Evolutionary conservation across 352 stramenopile species (phyloP).

Genomic region (Phytopythium montanum): DNA sequence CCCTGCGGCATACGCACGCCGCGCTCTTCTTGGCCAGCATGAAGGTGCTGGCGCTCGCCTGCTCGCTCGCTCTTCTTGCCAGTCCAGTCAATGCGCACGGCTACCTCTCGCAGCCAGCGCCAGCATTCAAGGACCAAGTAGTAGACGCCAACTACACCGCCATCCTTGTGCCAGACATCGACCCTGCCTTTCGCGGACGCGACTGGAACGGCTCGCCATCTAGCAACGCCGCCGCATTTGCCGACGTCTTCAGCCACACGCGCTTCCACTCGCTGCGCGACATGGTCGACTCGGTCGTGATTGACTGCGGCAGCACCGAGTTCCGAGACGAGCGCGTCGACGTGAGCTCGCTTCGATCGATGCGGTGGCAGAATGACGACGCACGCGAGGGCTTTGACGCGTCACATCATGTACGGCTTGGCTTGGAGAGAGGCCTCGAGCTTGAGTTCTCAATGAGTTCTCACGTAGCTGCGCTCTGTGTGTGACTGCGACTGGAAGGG

Average conservation of each 20-base stretch:
- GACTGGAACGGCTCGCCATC: conserved; percentile 28
- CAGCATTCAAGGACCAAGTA: conserved; percentile 23
- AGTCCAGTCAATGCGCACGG: conserved; percentile 14
- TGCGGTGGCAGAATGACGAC: conserved; percentile 51
- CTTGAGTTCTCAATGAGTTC: background rate
- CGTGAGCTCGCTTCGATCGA: conserved; percentile 27
- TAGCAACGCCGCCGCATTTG: conserved; percentile 27
- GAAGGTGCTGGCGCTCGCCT: background rate
- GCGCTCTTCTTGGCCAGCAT: background rate
- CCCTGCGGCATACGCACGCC: background rate
- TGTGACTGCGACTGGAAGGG: conserved; percentile 10
- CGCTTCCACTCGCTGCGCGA: conserved; percentile 24
- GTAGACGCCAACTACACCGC: conserved; percentile 22
- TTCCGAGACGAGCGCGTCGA: conserved; percentile 18
- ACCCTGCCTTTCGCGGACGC: conserved; percentile 20
- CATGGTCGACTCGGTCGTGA: conserved; percentile 28
- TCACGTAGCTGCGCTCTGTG: background rate
- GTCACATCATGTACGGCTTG: conserved; percentile 25
- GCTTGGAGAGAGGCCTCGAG: accelerated
- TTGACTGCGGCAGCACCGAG: conserved; percentile 21
- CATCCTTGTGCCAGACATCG: conserved; percentile 14
- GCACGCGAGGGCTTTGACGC: conserved; percentile 33
- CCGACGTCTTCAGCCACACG: conserved; percentile 22
- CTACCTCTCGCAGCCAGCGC: conserved; percentile 27
- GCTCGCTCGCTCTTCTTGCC: background rate